A percentile compares a stretch with the other conserved stretches of the same genome.
Evolutionary conservation across 2,329 filamentous ascomycete genomes (phyloP).

Genomic region (Gyromitra esculenta): DNA sequence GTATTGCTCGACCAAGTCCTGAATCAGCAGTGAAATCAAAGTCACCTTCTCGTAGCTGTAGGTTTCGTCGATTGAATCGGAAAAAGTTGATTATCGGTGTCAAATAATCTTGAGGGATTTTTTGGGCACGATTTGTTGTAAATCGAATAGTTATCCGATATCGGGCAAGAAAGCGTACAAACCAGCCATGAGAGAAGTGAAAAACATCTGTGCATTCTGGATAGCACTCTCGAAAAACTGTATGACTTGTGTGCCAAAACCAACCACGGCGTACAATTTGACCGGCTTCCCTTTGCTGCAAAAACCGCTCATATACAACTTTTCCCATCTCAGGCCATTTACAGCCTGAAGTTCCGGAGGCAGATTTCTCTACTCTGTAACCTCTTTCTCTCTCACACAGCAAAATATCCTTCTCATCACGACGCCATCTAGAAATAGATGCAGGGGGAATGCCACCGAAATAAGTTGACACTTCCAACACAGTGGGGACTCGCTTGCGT

Average conservation of each 20-base stretch:
- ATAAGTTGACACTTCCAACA: too few species aligned
- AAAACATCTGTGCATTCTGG: background rate
- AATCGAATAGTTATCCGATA: background rate
- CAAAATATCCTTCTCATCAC: too few species aligned
- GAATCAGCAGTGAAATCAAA: too few species aligned
- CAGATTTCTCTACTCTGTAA: too few species aligned
- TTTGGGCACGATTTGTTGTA: background rate
- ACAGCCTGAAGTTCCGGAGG: too few species aligned
- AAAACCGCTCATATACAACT: background rate
- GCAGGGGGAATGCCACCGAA: too few species aligned
- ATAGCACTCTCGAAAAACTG: background rate
- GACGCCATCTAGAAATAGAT: too few species aligned
- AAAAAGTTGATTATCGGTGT: too few species aligned
- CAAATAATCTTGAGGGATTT: too few species aligned
- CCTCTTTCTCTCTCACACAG: too few species aligned
- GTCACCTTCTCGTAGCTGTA: background rate
- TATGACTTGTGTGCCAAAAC: background rate
- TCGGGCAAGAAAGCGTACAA: background rate
- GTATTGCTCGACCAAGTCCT: background rate
- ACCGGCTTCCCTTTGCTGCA: background rate
- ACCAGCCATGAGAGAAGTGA: background rate
- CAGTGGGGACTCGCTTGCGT: too few species aligned
- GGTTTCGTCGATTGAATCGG: background rate
- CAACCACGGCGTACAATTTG: background rate
- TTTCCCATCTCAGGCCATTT: constrained; percentile 6